Conservation (phyloP, 768 basidiomycete species). For the Termitomyces eurrhizus region DNA sequence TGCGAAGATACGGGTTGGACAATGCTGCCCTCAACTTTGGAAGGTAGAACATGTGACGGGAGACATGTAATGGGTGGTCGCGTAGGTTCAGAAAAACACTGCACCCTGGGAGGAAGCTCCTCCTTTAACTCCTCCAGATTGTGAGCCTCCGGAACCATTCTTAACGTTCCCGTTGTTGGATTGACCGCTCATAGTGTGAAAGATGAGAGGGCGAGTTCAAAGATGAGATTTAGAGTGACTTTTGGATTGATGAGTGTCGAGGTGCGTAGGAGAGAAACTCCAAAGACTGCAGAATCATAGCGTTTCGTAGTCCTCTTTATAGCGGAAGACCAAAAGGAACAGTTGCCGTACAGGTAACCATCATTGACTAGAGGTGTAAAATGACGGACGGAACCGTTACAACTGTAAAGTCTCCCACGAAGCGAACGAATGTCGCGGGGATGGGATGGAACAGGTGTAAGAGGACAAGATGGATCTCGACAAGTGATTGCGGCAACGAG, state of each 20-base stretch:
- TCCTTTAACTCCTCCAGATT: slow-evolving; percentile 43
- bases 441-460: slow-evolving; percentile 7
- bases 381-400: slow-evolving; percentile 25
- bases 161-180: slow-evolving; percentile 35
- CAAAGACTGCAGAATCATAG: slow-evolving; percentile 30
- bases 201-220: slow-evolving; percentile 10
- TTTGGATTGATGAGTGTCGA: slow-evolving; percentile 7
- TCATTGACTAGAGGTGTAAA: slow-evolving; percentile 39
- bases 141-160: slow-evolving; percentile 28
- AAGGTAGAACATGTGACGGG: background rate
- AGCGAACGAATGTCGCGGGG: slow-evolving; percentile 26
- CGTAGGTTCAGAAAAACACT: slow-evolving; percentile 53
- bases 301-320: slow-evolving; percentile 22
- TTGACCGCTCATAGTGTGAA: slow-evolving; percentile 32
- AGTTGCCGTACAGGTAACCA: slow-evolving; percentile 27
- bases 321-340: slow-evolving; percentile 18
- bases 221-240: slow-evolving; percentile 6
- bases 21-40: background rate
- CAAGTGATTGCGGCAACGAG: slow-evolving; percentile 34
- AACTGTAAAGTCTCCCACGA: slow-evolving; percentile 19
- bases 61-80: background rate
- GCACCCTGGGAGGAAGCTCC: slow-evolving; percentile 49
- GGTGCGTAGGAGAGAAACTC: slow-evolving; percentile 11
- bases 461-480: slow-evolving; percentile 28
- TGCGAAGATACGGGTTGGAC: slow-evolving; percentile 3